Evolutionary conservation across 2,329 filamentous ascomycete species (phyloP).

Genomic region (Anthostomella pinea): DNA sequence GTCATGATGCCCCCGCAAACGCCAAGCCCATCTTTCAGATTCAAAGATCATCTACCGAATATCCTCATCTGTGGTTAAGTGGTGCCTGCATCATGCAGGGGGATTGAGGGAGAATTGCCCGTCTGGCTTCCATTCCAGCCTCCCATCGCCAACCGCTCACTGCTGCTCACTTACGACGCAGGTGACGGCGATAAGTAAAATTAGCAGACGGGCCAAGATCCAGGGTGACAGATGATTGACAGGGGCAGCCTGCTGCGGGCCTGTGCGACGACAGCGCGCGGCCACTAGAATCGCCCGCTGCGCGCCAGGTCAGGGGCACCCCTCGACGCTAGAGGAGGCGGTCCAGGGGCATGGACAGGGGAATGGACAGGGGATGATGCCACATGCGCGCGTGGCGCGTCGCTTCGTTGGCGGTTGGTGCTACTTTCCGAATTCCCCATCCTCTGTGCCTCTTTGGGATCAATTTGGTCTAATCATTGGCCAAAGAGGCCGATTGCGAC

Average conservation of each 20-base stretch:
- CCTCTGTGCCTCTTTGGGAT: constrained; percentile 7
- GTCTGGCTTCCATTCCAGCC: constrained; percentile 2
- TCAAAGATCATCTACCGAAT: no score
- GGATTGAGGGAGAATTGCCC: neutral
- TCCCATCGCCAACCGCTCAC: neutral
- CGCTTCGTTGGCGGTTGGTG: constrained; percentile 2
- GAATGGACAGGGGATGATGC: constrained; percentile 7
- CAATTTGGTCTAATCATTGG: constrained; percentile 18
- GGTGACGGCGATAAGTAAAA: constrained; percentile 25
- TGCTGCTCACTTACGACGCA: neutral
- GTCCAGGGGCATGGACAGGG: no score
- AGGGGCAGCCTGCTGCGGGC: constrained; percentile 13
- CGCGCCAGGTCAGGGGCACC: constrained; percentile 13
- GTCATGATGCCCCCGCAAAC: no score
- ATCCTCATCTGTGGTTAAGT: no score
- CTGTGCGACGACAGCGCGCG: no score
- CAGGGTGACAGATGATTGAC: constrained; percentile 10
- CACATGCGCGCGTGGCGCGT: neutral
- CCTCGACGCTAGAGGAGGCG: no score
- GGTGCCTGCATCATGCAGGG: constrained; percentile 17
- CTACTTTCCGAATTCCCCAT: constrained; percentile 5
- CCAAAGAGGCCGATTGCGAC: constrained; percentile 25
- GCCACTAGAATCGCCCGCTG: constrained; percentile 20
- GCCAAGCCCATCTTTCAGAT: no score
- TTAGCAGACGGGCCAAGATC: constrained; percentile 23